These are phyloP conservation scores for Ustilago shanxiensis DNA, from an alignment of 1,284 basidiomycete species.

Conservation along the genomic window DNA sequence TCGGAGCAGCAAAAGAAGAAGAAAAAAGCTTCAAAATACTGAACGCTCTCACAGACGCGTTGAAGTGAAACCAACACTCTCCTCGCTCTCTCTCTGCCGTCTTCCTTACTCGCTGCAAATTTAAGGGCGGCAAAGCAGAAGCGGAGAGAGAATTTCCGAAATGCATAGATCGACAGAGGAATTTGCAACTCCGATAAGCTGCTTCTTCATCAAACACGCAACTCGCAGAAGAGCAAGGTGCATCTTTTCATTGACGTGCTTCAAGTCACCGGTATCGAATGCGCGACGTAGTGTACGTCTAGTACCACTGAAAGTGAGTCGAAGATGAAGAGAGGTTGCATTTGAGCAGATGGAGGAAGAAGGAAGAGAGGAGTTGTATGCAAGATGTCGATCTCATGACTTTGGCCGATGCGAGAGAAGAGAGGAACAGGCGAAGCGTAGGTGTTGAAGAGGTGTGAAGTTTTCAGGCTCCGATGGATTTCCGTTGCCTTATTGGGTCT, in stretches of 20 bases:
- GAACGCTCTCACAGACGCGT: not conserved
- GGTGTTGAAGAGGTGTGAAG: not conserved
- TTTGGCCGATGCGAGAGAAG: not conserved
- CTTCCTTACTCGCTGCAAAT: not conserved
- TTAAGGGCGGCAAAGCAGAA: not conserved
- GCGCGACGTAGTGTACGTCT: not conserved
- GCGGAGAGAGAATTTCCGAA: not conserved
- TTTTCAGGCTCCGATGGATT: not conserved
- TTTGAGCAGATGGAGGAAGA: too few relatives aligned
- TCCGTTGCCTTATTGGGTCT: conserved; percentile 2
- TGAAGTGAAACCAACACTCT: conserved; percentile 19
- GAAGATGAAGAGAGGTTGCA: not conserved
- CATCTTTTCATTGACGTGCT: not conserved
- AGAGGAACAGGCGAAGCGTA: not conserved
- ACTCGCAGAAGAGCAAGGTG: not conserved
- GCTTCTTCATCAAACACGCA: not conserved
- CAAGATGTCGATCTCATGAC: not conserved
- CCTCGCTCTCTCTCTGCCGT: too few relatives aligned
- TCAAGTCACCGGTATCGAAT: not conserved
- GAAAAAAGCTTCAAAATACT: not conserved
- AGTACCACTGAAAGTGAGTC: not conserved
- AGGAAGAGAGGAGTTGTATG: not conserved
- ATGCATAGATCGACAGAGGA: conserved; percentile 8
- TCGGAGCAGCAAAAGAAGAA: conserved; percentile 3
- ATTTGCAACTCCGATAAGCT: not conserved